Base-by-base conservation (phyloP, 129 eudicot genomes). In the Erigeron canadensis region DNA sequence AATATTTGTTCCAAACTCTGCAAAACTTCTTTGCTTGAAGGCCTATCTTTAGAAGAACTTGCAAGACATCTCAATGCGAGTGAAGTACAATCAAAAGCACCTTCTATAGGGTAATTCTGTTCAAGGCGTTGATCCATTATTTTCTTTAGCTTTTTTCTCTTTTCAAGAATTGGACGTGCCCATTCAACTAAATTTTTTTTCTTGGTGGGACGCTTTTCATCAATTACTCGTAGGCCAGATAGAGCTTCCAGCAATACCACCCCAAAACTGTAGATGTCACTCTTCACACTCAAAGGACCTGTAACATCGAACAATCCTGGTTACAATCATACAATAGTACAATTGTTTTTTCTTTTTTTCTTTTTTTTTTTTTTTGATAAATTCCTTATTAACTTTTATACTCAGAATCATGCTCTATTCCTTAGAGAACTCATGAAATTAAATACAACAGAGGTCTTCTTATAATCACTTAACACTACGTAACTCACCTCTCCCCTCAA, bases 221-320 rank as follows among this genome's bases (percentile, higher is more conserved):
- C 88, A 28, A 44, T 0, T 41, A 45, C 70, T 8, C 54, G 67
- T 48, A 11, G 59, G 5, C 83, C 85, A 8, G 85, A 56, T 23
- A 84, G 43, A 23, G 64, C 9, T 69, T 73, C 85, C 63, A 84
- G 50, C 65, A 84, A 68, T 5, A 84, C 72, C 17, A 84, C 75
- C 12, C 88, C 88, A 34, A 80, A 77, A 17, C 78, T 28, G 43
- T 80, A 84, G n/a, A 84, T 64, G 48, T 84, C 83, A 47, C 75
- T 65, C 69, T 81, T 81, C 51, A n/a, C 56, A 40, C 9, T 16
- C 65, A 80, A 28, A 50, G 63, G 71, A 23, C 88, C 84, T 84
- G 76, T 28, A 23, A 67, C 6, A 28, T 60, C 22, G 8, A 53
- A 38, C 50, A 6, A 43, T 38, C 10, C 10, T 44, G 1, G 47